Base-by-base conservation (phyloP, 441 rosid genomes). In the Croton laevigatus region DNA sequence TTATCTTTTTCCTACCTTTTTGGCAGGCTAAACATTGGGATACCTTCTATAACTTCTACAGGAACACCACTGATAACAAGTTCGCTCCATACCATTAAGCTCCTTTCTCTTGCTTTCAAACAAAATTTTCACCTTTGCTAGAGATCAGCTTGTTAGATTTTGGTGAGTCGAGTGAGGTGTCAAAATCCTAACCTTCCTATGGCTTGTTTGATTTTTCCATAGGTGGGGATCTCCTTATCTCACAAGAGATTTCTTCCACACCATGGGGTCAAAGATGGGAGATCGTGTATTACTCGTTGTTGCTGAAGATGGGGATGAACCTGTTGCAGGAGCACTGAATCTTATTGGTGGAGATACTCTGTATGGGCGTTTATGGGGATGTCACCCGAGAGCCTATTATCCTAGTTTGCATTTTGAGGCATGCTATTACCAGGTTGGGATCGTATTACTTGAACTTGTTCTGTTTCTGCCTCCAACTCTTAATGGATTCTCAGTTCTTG, bases 141-240 rank as follows among this genome's bases (percentile, higher is more conserved):
- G 44, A 45, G 12, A 27, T 27, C 44, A 37, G 52, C 36, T 62
- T 4, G 0, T 17, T 13, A 27, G 36, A 60, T 60, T 42, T 59
- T 16, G 20, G 23, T 40, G 20, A 23, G 59, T 49, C 45, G 9
- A n/a, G 32, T 36, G 2, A 62, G 63, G 68, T 52, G 60, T 73
- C 66, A 42, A 62, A 14, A 37, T 48, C 62, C 14, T 10, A 20
- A 5, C 34, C 34, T 51, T 13, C 49, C 22, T 49, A 38, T 49
- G 38, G 53, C 5, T 36, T 36, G 23, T 34, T 67, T 66, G 67
- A 60, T 49, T 73, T 70, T 65, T 53, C 23, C 45, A 48, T 68
- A 94, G 99, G 83, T 94, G 97, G 99, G 99, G 99, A 8, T 91
- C 78, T 73, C 94, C 97, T 55, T 89, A 94, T 86, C 86, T 94